Evolutionary conservation across 1,284 basidiomycete species (phyloP).

Genomic region (Microbotryum violaceum): DNA sequence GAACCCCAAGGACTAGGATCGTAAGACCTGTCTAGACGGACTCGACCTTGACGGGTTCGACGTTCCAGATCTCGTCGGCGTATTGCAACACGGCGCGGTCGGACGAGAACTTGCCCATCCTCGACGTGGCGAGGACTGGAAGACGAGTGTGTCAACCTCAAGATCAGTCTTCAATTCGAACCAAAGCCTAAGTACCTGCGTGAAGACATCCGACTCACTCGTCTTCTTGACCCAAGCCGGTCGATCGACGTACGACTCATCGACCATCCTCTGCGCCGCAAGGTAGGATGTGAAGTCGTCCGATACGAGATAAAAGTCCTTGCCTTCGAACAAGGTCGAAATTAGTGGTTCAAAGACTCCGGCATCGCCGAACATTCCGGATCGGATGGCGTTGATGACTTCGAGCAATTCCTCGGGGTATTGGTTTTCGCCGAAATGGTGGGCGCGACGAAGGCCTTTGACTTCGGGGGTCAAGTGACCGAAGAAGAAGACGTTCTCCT

Average conservation of each 20-base stretch:
- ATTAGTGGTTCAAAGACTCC: slow-evolving; percentile 32
- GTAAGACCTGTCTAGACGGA: neutral
- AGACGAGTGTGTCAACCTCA: slow-evolving; percentile 33
- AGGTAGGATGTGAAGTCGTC: slow-evolving; percentile 92
- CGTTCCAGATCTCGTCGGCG: slow-evolving; percentile 46
- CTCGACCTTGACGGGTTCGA: slow-evolving; percentile 22
- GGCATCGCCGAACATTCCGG: slow-evolving; percentile 30
- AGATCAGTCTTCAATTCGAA: neutral
- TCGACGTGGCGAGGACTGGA: slow-evolving; percentile 11
- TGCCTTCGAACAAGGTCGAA: slow-evolving; percentile 27
- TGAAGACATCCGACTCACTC: slow-evolving; percentile 50
- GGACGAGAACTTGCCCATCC: slow-evolving; percentile 88
- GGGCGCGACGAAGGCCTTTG: slow-evolving; percentile 20
- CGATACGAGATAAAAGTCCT: slow-evolving; percentile 54
- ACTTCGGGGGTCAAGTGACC: slow-evolving; percentile 47
- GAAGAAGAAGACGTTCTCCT: slow-evolving; percentile 49
- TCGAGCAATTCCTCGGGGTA: slow-evolving; percentile 28
- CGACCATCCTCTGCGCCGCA: slow-evolving; percentile 70
- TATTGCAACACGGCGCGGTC: slow-evolving; percentile 85
- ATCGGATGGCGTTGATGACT: slow-evolving; percentile 31
- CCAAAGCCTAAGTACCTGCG: neutral
- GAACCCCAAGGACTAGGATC: no score
- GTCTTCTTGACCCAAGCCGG: slow-evolving; percentile 85
- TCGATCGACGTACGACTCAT: slow-evolving; percentile 64
- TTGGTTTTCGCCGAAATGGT: slow-evolving; percentile 23